Base-by-base conservation (phyloP, 208 protist species). In the Angomonas deanei region DNA sequence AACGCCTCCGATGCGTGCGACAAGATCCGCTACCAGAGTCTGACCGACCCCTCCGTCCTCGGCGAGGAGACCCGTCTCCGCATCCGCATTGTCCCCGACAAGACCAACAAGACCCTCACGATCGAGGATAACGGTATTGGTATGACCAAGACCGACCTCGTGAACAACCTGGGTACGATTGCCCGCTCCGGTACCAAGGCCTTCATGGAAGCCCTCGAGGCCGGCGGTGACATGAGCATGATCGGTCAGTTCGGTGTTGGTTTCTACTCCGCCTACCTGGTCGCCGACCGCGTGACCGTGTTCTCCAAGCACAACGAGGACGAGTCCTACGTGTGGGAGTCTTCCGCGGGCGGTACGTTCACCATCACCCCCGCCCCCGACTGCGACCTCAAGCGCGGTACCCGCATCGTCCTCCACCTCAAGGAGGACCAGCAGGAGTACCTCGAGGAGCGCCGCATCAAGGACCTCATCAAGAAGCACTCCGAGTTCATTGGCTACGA, bases 171-270 rank as follows among this genome's bases (percentile, higher is more conserved):
- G 6, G 98, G 98, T 76, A 99, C 97, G 47, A 99, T 99, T 77
- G 98, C 98, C 23, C 76, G 91, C 65, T 99, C 98, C 38, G 98
- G 98, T 65, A 99, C 98, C 34, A 99, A 99, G 80, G 76, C 80
- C 21, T 99, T 99, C 80, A 99, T 99, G 96, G 97, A 99, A 84
- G 94, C 94, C 24, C 83, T 99, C n/a, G 72, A 90, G 66, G 86
- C 82, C 58, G 97, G 97, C 53, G 97, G 94, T 59, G 98, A 99
- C 74, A 86, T 99, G 52, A 90, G 71, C 76, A 98, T 99, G 92
- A 99, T 99, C 71, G 98, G 98, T 68, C 98, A 99, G 87, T 99
- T 99, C 72, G 98, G 98, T 97, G 98, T 99, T 53, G 98, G 98
- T 62, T 99, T 99, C 95, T 99, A 99, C 94, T 99, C 96, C 50